Percentiles rank a stretch among this genome's conserved stretches.
Conservation (phyloP, 2,329 filamentous ascomycete species). For the Claviceps arundinis region DNA sequence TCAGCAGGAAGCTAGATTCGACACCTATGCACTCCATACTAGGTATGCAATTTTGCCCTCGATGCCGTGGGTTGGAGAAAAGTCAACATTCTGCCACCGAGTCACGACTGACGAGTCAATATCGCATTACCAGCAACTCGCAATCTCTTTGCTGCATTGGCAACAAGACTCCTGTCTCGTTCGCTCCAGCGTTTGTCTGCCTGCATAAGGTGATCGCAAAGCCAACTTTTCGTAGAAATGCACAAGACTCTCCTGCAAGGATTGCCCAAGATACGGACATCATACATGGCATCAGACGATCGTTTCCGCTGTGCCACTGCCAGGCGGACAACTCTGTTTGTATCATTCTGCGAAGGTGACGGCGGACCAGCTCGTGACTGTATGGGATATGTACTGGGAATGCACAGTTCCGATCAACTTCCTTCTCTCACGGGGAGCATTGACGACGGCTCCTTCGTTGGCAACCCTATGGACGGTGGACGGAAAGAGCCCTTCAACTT, state of each 20-base stretch:
- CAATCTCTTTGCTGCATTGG: not conserved
- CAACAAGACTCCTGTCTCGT: not conserved
- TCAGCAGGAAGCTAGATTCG: not conserved
- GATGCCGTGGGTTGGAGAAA: constrained; percentile 1
- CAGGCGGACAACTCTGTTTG: no score
- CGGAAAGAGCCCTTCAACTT: no score
- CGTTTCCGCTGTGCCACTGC: no score
- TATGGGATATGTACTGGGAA: not conserved
- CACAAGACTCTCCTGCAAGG: no score
- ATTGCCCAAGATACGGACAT: no score
- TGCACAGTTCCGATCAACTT: no score
- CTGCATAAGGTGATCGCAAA: not conserved
- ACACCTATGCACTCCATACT: constrained; percentile 2
- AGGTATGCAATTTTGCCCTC: constrained; percentile 1
- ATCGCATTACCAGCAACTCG: constrained; percentile 1
- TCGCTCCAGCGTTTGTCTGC: not conserved
- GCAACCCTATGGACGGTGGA: no score
- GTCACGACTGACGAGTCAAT: constrained; percentile 3
- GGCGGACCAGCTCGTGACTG: not conserved
- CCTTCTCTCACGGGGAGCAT: no score
- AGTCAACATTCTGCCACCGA: not conserved
- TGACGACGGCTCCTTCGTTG: no score
- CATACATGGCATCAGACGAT: no score
- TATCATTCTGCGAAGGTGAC: not conserved
- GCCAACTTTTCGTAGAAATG: no score